Base-by-base conservation (phyloP, 495 filamentous ascomycete genomes). In the Penicillium steckii region DNA sequence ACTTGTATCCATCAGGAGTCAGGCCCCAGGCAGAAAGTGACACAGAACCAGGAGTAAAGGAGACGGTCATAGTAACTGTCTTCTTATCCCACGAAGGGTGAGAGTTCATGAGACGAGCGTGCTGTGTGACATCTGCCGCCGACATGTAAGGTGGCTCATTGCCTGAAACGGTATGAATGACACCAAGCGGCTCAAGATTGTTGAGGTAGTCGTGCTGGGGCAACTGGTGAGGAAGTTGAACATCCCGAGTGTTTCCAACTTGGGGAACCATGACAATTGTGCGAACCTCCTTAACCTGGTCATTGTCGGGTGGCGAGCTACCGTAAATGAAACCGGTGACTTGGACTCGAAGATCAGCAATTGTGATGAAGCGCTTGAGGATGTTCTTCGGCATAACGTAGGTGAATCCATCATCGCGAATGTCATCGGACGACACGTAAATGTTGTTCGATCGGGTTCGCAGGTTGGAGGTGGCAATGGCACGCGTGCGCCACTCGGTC, bases 381-480 rank as follows among this genome's bases (percentile, higher is more conserved):
- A 97, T 86, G 69, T 99, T 99, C 80, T 97, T 97, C 1, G 95
- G 95, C 91, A 99, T 96, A 61, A 99, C 85, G 61, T 95, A 97
- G 8, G 91, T 96, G 67, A 87, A 89, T 47, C 89, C 88, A 47
- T 87, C 86, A 59, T 91, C 86, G 26, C 82, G 83, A 62, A 92
- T 86, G 59, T 97, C 94, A 53, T 92, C 88, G 1, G 91, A 95
- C 1, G 92, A 96, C 55, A 99, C 94, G 69, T 97, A 99, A 70
- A 97, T 96, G 71, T 99, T 96, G 80, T 97, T 97, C 45, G 94
- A 82, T 48, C 94, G 79, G 46, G 95, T 97, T 29, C 95, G 88
- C 25, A 99, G 80, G 66, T 99, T 99, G 23, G 90, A 94, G 1
- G 94, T 95, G 29, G 95, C 95, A 57, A 99, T 96, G 21, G 95